Base-by-base conservation (phyloP, 768 basidiomycete species). In the Coprinellus micaceus region DNA sequence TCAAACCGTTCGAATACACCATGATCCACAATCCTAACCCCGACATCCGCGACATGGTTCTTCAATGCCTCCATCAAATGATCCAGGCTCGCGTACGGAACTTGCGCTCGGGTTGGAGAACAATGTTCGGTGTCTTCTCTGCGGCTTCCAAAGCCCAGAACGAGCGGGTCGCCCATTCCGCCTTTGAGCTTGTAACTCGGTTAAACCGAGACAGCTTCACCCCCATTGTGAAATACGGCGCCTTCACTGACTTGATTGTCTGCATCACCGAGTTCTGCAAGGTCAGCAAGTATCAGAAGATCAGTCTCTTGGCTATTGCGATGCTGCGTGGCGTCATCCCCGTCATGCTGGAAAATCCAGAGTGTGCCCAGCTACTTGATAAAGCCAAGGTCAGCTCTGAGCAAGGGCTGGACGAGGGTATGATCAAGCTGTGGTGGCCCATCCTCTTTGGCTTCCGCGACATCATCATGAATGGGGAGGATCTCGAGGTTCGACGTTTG, bases 221-320 rank as follows among this genome's bases (percentile, higher is more conserved):
- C 19, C 82, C 86, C n/a, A 92, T 99, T 54, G 92, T 98, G 45
- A 87, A 85, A 52, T 84, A 97, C 67, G 97, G 97, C 13, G 86
- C 95, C 3, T 98, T 98, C 67, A 91, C 95, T 47, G 97, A 99
- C 71, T 70, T 99, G 52, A 95, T 90, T 6, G 93, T 95, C 37
- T 99, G 97, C 76, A 89, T 99, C 63, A 98, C 96, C 33, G 97
- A 98, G 70, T 99, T 98, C 74, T 96, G 92, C 80, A 98, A 98
- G 82, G 94, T 96, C 64, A 94, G 87, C 83, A 98, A 98, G 72
- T 98, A 93, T 72, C 97, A 99, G 72, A 98, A 98, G 69, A 96
- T 98, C 76, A 93, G 91, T 67, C 73, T 99, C 25, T 81, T 98
- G 60, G 94, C 95, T 2, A 98, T 98, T 58, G 94, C 89, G 15